phyloP scores from a whole-genome alignment of 129 eudicot genomes.

The Apium graveolens region DNA sequence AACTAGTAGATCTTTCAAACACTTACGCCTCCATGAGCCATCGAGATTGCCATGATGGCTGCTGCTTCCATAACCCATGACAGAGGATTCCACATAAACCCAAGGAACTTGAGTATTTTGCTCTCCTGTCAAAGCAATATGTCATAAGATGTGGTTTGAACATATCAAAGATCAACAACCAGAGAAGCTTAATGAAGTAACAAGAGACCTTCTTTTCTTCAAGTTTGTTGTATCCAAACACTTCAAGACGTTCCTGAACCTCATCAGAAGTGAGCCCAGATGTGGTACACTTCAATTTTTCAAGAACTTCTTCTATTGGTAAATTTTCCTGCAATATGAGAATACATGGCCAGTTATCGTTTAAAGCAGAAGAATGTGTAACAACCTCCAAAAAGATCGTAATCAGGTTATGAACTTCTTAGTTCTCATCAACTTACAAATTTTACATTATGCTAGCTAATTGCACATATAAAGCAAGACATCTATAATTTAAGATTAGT shows the following conservation, averaged over 20 bases:
- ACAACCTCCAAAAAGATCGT: background rate
- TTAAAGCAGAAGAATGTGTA: background rate
- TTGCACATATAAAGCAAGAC: too few relatives aligned
- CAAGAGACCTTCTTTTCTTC: slow-evolving; percentile 48
- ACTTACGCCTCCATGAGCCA: slow-evolving; percentile 54
- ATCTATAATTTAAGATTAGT: too few relatives aligned
- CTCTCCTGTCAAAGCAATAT: slow-evolving; percentile 25
- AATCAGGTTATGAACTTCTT: background rate
- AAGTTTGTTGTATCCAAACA: slow-evolving; percentile 52
- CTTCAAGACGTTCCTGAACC: slow-evolving; percentile 43
- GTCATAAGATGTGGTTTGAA: background rate
- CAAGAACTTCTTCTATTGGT: slow-evolving; percentile 53
- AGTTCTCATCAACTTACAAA: background rate
- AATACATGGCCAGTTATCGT: background rate
- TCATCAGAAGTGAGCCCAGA: slow-evolving; percentile 49
- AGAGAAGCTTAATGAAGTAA: slow-evolving; percentile 3
- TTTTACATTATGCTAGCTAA: too few relatives aligned
- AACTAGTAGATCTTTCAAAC: background rate
- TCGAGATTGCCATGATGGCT: slow-evolving; percentile 41
- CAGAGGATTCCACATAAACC: slow-evolving; percentile 55
- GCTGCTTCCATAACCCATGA: slow-evolving; percentile 64
- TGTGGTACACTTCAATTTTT: slow-evolving; percentile 45
- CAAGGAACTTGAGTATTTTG: slow-evolving; percentile 46
- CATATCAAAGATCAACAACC: background rate
- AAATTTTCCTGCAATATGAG: slow-evolving; percentile 38